Evolutionary conservation across 192 early-diverging fungal genomes (phyloP).

Genomic region (Allomyces javanicus): DNA sequence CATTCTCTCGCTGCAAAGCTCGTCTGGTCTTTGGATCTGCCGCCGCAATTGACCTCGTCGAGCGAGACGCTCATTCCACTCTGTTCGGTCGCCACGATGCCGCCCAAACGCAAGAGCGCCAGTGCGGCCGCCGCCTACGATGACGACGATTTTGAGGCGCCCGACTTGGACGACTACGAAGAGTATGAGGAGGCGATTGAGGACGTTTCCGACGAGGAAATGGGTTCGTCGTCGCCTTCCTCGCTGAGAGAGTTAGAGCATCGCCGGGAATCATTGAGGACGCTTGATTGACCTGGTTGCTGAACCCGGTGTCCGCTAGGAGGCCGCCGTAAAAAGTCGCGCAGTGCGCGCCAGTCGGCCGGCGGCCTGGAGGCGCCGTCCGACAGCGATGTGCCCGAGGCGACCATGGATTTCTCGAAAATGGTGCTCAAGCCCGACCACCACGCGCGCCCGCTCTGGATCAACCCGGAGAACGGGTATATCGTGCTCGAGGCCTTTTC

Average conservation of each 20-base stretch:
- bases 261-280: neutral
- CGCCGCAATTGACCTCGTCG: no score
- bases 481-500: slow-evolving; percentile 95
- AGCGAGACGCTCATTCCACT: no score
- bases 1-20: no score
- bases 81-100: no score
- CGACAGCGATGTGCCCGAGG: neutral
- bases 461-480: slow-evolving; percentile 52
- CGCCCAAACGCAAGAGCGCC: no score
- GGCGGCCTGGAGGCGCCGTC: neutral
- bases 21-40: no score
- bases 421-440: slow-evolving; percentile 69
- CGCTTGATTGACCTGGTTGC: no score
- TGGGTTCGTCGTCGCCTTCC: neutral
- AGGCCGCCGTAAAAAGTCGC: neutral
- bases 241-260: neutral
- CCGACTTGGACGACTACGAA: neutral
- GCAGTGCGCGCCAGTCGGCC: neutral
- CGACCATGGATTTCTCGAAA: neutral
- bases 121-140: no score
- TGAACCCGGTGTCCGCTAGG: no score
- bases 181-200: neutral
- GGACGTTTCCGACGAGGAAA: neutral
- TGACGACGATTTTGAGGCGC: no score
- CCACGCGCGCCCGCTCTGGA: slow-evolving; percentile 72